Conservation (phyloP, 352 stramenopile genomes). For the Hyaloperonospora arabidopsidis region DNA sequence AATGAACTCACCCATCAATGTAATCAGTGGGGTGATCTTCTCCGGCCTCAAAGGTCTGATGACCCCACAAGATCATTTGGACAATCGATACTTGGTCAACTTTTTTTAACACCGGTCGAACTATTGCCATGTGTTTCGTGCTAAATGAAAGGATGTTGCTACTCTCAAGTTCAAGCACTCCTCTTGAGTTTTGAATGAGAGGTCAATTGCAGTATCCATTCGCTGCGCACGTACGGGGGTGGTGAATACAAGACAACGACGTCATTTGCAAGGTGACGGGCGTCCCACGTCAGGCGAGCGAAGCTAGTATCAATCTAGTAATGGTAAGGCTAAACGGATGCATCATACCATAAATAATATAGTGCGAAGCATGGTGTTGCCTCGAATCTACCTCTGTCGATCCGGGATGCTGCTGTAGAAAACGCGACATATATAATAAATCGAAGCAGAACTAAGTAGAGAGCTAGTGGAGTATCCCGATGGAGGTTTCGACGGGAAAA, state of each 20-base stretch:
- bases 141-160: neutral
- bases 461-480: neutral
- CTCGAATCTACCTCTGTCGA: neutral
- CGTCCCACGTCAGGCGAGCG: neutral
- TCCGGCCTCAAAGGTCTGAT: too few species aligned
- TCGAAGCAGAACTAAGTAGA: neutral
- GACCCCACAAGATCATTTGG: too few species aligned
- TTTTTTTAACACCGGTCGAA: too few species aligned
- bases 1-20: too few species aligned
- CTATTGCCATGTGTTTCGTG: too few species aligned
- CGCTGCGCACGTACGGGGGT: neutral
- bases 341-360: neutral
- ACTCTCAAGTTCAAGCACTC: neutral
- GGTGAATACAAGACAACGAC: neutral
- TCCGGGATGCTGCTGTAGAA: neutral
- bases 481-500: neutral
- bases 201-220: neutral
- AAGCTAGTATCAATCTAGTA: too few species aligned
- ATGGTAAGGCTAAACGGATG: neutral
- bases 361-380: constrained; percentile 1
- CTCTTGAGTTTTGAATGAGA: neutral
- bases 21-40: too few species aligned
- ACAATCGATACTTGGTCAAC: too few species aligned
- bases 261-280: neutral
- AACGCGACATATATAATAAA: neutral